Evolutionary conservation across 371 early-diverging fungal genomes (phyloP).

Genomic region (Mortierella sp.): DNA sequence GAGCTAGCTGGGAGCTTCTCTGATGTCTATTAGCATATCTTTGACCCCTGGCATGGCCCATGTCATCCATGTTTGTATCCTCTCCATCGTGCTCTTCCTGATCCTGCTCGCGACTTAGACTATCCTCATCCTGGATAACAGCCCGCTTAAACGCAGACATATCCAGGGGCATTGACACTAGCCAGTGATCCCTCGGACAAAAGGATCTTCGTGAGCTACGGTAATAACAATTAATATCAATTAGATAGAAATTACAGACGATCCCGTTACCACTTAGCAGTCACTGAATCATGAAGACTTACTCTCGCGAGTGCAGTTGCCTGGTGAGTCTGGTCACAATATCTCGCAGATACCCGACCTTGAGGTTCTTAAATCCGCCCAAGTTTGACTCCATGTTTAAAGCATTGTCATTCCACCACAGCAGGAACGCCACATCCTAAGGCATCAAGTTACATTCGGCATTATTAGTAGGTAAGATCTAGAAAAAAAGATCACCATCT

Average conservation of each 20-base stretch:
- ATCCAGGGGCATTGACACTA: conserved; percentile 71
- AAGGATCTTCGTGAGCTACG: conserved; percentile 37
- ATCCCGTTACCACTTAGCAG: too few relatives aligned
- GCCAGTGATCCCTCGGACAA: conserved; percentile 74
- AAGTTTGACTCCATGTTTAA: conserved; percentile 57
- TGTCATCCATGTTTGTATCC: conserved; percentile 18
- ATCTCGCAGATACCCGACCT: conserved; percentile 66
- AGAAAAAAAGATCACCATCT: background rate
- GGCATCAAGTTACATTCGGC: too few relatives aligned
- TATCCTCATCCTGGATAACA: conserved; percentile 68
- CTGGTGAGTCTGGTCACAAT: conserved; percentile 75
- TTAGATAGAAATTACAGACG: too few relatives aligned
- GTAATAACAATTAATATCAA: too few relatives aligned
- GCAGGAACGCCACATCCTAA: conserved; percentile 76
- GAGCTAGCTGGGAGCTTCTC: conserved; percentile 51
- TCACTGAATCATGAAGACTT: conserved; percentile 37
- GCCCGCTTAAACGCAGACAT: conserved; percentile 71
- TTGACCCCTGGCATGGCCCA: conserved; percentile 4
- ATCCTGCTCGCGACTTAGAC: conserved; percentile 25
- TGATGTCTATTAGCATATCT: conserved; percentile 24
- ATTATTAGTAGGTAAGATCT: background rate
- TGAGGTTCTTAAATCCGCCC: conserved; percentile 62
- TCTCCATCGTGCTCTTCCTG: conserved; percentile 10
- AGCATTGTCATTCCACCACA: conserved; percentile 71
- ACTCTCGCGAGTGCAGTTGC: conserved; percentile 88